Base-by-base conservation (phyloP, 805 yeast species). In the Yamadazyma paraphyllophila region DNA sequence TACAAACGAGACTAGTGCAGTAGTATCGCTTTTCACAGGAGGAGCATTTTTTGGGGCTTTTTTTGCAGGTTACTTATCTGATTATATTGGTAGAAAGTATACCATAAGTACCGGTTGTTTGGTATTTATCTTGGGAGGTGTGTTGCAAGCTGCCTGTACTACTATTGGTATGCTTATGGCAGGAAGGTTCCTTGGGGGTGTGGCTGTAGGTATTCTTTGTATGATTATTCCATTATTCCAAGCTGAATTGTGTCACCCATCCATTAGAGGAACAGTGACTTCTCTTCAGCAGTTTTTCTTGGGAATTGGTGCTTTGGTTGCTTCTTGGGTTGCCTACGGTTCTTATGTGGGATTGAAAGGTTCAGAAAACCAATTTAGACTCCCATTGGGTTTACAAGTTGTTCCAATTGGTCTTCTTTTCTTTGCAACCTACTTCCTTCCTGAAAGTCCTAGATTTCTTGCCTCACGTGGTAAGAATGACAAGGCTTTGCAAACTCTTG, bases 211-310 rank as follows among this genome's bases (percentile, higher is more conserved):
- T 49, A 62, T 82, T 59, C 80, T 81, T 60, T 83, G 90, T 27
- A 82, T 89, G 40, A 82, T 89, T 38, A 81, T 85, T 50, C 94
- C 95, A 14, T 81, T 83, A 52, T 86, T 86, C 80, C 90, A 84
- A 61, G 77, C 91, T 2, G 95, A 87, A 63, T 76, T 81, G 67
- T 77, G 89, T 37, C 77, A 77, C 44, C 67, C 71, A 7, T 80
- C 77, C 50, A 74, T 74, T 50, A 80, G 91, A 71, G 92, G 91
- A 55, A 67, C 76, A 48, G 69, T 83, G 53, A 89, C 84, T 44
- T 77, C 78, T 47, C 69, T 83, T 56, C 88, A 84, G 65, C 90
- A 89, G 46, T 77, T 86, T 24, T 78, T 83, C 33, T 80, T 84
- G 52, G 70, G 71, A 36, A 73, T 83, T 41, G 92, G 94, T 60